Conservation (phyloP, 306 rosid species). For the Malus sylvestris region DNA sequence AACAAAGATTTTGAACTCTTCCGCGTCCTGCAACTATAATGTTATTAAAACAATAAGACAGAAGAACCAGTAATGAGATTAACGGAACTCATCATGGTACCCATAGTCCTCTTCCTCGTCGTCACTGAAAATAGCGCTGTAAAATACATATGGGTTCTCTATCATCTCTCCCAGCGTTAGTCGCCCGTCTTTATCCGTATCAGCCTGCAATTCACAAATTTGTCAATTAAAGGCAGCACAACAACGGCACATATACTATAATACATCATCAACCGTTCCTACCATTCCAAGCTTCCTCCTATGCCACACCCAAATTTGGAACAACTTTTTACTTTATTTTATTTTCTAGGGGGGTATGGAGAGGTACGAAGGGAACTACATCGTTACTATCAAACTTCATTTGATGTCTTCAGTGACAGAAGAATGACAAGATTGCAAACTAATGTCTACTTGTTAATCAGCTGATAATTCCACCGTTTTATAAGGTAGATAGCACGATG, state of each 20-base stretch:
- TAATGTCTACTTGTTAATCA: not conserved
- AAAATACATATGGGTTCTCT: slow-evolving; percentile 87
- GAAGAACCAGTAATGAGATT: slow-evolving; percentile 6
- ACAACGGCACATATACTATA: not conserved
- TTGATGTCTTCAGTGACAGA: not conserved
- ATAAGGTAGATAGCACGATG: not conserved
- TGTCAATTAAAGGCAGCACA: not conserved
- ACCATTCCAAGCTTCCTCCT: not conserved
- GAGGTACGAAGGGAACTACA: not conserved
- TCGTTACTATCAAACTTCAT: not conserved
- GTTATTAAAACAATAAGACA: not conserved
- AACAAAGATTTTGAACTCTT: not conserved
- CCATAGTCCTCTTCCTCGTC: slow-evolving; percentile 69
- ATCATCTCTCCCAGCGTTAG: slow-evolving; percentile 85
- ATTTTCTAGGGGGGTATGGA: not conserved
- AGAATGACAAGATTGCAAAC: not conserved
- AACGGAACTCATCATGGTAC: slow-evolving; percentile 90
- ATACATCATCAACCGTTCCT: not conserved
- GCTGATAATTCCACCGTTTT: not conserved
- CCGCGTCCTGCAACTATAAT: not conserved
- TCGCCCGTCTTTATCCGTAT: slow-evolving; percentile 80
- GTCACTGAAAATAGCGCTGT: slow-evolving; percentile 79
- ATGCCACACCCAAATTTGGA: not conserved
- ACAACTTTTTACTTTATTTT: not conserved
- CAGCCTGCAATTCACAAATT: slow-evolving; percentile 54